Conservation (phyloP, 345 rosid genomes). For the Lumnitzera littorea region DNA sequence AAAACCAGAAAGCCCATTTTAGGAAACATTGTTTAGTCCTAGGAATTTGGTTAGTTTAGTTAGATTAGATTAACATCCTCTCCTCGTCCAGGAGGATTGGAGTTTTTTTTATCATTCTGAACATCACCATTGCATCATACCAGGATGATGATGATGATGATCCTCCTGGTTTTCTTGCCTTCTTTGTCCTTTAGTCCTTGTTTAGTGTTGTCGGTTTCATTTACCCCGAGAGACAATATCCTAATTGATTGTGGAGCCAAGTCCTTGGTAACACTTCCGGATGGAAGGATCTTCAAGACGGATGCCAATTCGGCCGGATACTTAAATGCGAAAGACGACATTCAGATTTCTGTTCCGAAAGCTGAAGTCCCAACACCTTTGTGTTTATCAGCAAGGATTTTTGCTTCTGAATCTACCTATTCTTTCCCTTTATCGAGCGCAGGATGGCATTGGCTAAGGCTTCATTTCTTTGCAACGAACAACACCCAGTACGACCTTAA, state of each 20-base stretch:
- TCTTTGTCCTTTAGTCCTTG: not conserved
- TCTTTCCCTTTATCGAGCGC: conserved; percentile 6
- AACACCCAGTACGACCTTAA: conserved; percentile 3
- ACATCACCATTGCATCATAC: not conserved
- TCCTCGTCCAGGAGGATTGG: conserved; percentile 8
- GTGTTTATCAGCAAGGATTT: conserved; percentile 10
- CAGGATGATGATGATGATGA: not conserved
- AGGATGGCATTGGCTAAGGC: conserved; percentile 11
- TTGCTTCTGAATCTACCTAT: conserved; percentile 3
- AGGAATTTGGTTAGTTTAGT: too few species aligned
- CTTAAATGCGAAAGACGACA: conserved; percentile 7
- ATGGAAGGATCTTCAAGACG: conserved; percentile 10
- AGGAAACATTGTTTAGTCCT: too few species aligned
- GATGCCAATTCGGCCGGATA: conserved; percentile 6
- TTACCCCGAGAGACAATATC: conserved; percentile 7
- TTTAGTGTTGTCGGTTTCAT: not conserved
- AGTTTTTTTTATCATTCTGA: conserved; percentile 1
- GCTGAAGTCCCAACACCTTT: conserved; percentile 4
- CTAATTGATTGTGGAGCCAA: conserved; percentile 8
- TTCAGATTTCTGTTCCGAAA: not conserved
- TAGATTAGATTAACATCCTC: too few species aligned
- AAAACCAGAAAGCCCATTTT: too few species aligned
- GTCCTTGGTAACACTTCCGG: conserved; percentile 10
- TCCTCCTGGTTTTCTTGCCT: not conserved
- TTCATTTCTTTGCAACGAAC: conserved; percentile 6